Base-by-base conservation (phyloP, 768 basidiomycete genomes). In the Crepidotus variabilis region DNA sequence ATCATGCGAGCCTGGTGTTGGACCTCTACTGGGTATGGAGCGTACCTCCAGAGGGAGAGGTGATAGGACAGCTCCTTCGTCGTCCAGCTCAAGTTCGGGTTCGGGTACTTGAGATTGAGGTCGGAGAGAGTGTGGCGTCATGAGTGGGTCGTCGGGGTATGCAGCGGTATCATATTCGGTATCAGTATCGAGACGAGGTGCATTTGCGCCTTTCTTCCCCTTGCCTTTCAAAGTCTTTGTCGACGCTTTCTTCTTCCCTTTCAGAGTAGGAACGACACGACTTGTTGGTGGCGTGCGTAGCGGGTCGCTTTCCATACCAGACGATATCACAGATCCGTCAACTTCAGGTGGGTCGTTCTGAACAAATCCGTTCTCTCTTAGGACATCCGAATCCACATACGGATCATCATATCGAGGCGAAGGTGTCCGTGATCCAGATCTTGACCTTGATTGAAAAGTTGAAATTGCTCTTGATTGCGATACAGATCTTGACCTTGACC, bases 21-120 rank as follows among this genome's bases (percentile, higher is more conserved):
- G 47, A 45, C 50, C 55, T 51, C 55, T 56, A 28, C 55, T 56
- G 2, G 43, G 43, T 51, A 50, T 45, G 16, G 55, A 33, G 21
- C 59, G 60, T 11, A 68, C 61, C 39, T 68, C 62, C 18, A 68
- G 56, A 28, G 57, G 59, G 10, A 68, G 57, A 11, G 67, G 67
- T 21, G 67, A 68, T 22, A 68, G 45, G 45, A 60, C 56, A 32
- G 54, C 57, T 24, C 58, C 62, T 50, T 50, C 55, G 9, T 57
- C 55, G 24, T 43, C 39, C 5, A 20, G 39, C 13, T 14, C 39
- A 20, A 16, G 35, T 36, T 8, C 35, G 16, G 39, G 5, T 16
- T 14, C 39, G 39, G 39, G 18, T 43, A 20, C 11, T 20, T 43
- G 39, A 20, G 39, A 5, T 43, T 43, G 39, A 22, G 47, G 49